Percentiles rank a stretch among this genome's conserved stretches.
phyloP scores from a whole-genome alignment of 768 basidiomycete species.

The Hericium coralloides region DNA sequence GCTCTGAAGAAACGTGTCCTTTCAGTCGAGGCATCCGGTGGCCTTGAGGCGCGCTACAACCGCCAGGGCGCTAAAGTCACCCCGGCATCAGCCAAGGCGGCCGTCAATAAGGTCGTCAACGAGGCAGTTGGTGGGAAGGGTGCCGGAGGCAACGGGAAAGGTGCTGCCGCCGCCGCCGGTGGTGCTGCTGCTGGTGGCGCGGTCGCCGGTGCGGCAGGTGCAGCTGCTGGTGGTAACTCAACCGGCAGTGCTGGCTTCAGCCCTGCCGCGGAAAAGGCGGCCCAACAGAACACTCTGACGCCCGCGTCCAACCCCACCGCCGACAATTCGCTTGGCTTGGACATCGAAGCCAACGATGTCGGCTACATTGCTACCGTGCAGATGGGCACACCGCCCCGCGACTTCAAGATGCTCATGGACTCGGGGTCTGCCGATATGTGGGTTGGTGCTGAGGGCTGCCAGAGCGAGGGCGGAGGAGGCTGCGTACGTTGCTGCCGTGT shows the following conservation, averaged over 20 bases:
- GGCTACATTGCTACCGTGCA: constrained; percentile 40
- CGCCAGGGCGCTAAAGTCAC: not conserved
- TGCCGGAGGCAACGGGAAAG: not conserved
- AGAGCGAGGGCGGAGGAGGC: constrained; percentile 21
- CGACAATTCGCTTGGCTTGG: constrained; percentile 52
- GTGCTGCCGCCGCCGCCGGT: not conserved
- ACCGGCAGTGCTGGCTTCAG: not conserved
- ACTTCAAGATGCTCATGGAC: constrained; percentile 38
- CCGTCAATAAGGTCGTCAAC: too few relatives aligned
- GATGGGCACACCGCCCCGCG: constrained; percentile 34
- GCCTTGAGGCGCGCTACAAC: constrained; percentile 12
- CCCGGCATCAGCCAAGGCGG: not conserved
- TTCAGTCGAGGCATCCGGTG: not conserved
- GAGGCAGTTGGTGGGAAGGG: not conserved
- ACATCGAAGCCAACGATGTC: constrained; percentile 56
- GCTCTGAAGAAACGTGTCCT: constrained; percentile 35
- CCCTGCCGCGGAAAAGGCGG: not conserved
- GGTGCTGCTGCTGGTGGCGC: not conserved
- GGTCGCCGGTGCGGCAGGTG: not conserved
- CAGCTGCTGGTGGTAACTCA: not conserved
- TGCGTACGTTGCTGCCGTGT: constrained; percentile 27
- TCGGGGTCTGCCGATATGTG: constrained; percentile 38
- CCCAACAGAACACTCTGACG: constrained; percentile 25
- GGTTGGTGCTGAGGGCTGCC: constrained; percentile 29
- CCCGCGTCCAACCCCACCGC: constrained; percentile 31